phyloP scores from a whole-genome alignment of 2,329 filamentous ascomycete species.

The Ophiocordyceps camponoti-saundersi region DNA sequence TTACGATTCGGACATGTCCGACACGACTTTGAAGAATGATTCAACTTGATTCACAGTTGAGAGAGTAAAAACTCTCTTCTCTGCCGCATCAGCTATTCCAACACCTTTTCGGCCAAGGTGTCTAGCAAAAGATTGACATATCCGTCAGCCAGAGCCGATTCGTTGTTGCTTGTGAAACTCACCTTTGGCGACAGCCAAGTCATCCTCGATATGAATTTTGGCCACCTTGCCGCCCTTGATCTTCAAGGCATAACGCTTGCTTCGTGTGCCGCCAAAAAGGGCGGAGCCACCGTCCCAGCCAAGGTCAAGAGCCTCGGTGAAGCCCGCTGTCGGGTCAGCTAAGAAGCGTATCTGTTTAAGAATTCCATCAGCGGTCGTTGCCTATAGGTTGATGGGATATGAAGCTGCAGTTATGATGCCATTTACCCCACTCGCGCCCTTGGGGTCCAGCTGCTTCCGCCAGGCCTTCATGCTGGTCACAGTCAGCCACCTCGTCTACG shows the following conservation, averaged over 20 bases:
- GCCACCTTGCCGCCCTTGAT: conserved; percentile 75
- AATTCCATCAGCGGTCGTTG: background rate
- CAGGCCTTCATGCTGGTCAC: conserved; percentile 72
- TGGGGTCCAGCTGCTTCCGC: conserved; percentile 61
- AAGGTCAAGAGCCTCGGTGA: conserved; percentile 72
- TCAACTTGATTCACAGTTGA: too few relatives aligned
- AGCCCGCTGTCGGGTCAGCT: conserved; percentile 61
- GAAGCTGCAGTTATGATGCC: background rate
- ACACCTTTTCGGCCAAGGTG: conserved; percentile 32
- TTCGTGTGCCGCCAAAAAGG: conserved; percentile 67
- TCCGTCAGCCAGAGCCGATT: background rate
- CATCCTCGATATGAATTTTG: conserved; percentile 67
- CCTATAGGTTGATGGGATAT: too few relatives aligned
- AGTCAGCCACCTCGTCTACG: background rate
- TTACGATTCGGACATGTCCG: too few relatives aligned
- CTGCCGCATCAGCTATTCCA: conserved; percentile 7
- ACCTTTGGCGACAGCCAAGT: conserved; percentile 73
- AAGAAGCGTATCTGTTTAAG: conserved; percentile 69
- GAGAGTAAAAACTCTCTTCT: too few relatives aligned
- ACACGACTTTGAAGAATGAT: too few relatives aligned
- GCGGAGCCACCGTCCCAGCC: conserved; percentile 62
- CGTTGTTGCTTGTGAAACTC: conserved; percentile 7
- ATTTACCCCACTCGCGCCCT: conserved; percentile 56
- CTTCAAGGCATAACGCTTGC: conserved; percentile 76
- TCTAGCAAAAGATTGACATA: conserved; percentile 14